A percentile compares a stretch with the other conserved stretches of the same genome.
These are phyloP conservation scores for Tricholoma matsutake DNA, from an alignment of 768 basidiomycete species.

Conservation along the genomic window DNA sequence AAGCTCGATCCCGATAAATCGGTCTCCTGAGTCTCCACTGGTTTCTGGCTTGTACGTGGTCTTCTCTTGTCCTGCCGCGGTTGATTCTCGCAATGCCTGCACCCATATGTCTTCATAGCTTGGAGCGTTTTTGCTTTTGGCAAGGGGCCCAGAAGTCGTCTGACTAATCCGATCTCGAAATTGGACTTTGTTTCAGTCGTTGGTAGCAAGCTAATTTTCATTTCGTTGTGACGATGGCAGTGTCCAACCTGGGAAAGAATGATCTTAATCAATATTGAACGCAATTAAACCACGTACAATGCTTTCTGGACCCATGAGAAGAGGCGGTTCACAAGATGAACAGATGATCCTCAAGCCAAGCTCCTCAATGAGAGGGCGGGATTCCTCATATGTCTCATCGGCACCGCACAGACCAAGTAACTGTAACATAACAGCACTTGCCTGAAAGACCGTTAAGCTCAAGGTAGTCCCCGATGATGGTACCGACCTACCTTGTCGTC, in stretches of 20 bases:
- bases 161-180: not conserved
- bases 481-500: conserved; percentile 49
- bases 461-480: not conserved
- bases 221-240: conserved; percentile 57
- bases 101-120: conserved; percentile 42
- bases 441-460: conserved; percentile 31
- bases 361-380: conserved; percentile 15
- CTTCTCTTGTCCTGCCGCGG: not conserved
- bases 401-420: conserved; percentile 30
- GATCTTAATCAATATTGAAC: not conserved
- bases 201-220: conserved; percentile 37
- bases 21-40: not conserved
- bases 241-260: conserved; percentile 49
- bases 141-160: conserved; percentile 7
- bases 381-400: conserved; percentile 25
- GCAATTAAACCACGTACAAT: conserved; percentile 37
- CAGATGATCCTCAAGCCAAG: conserved; percentile 41
- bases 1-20: not conserved
- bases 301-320: conserved; percentile 45
- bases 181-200: conserved; percentile 12
- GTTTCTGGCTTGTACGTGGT: not conserved
- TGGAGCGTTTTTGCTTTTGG: conserved; percentile 26
- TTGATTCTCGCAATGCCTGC: conserved; percentile 44
- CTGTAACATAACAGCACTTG: conserved; percentile 39
- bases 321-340: conserved; percentile 43